Percentiles rank a stretch among this genome's conserved stretches.
Evolutionary conservation across 1,139 yeast species (phyloP).

Genomic region (Zygoascus meyerae): DNA sequence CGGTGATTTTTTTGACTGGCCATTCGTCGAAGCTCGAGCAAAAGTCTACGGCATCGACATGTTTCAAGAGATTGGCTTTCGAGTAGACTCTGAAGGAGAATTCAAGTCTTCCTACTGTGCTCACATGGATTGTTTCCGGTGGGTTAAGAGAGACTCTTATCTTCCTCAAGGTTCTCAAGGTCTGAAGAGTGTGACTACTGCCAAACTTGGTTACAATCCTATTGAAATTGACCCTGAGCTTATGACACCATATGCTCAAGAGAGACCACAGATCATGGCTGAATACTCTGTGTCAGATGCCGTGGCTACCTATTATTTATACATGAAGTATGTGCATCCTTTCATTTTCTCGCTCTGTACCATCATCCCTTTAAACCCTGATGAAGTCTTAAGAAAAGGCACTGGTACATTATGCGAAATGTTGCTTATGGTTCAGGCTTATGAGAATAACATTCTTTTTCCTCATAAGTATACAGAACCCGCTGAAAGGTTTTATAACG

Average conservation of each 20-base stretch:
- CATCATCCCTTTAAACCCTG: slow-evolving; percentile 93
- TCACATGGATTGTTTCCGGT: slow-evolving; percentile 95
- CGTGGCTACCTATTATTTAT: slow-evolving; percentile 93
- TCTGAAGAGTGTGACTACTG: slow-evolving; percentile 94
- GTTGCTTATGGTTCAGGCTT: slow-evolving; percentile 96
- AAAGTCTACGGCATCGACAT: slow-evolving; percentile 76
- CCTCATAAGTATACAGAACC: slow-evolving; percentile 96
- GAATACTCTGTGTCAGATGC: slow-evolving; percentile 99
- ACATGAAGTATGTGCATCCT: slow-evolving; percentile 96
- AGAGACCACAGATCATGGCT: slow-evolving; percentile 84
- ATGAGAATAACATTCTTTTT: slow-evolving; percentile 62
- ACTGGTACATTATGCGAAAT: slow-evolving; percentile 98
- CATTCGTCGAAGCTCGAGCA: slow-evolving; percentile 88
- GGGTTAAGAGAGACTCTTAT: slow-evolving; percentile 99
- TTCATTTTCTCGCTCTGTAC: slow-evolving; percentile 94
- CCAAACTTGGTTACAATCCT: slow-evolving; percentile 93
- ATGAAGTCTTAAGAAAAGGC: slow-evolving; percentile 92
- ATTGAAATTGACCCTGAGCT: slow-evolving; percentile 94
- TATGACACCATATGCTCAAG: slow-evolving; percentile 96
- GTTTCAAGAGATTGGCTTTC: slow-evolving; percentile 93
- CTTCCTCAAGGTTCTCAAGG: slow-evolving; percentile 99
- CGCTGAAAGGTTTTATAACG: slow-evolving; percentile 85
- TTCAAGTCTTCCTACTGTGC: slow-evolving; percentile 89
- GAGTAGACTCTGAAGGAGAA: slow-evolving; percentile 80
- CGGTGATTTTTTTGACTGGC: slow-evolving; percentile 99